phyloP scores from a whole-genome alignment of 768 basidiomycete genomes.

The Boletus subparvulus region DNA sequence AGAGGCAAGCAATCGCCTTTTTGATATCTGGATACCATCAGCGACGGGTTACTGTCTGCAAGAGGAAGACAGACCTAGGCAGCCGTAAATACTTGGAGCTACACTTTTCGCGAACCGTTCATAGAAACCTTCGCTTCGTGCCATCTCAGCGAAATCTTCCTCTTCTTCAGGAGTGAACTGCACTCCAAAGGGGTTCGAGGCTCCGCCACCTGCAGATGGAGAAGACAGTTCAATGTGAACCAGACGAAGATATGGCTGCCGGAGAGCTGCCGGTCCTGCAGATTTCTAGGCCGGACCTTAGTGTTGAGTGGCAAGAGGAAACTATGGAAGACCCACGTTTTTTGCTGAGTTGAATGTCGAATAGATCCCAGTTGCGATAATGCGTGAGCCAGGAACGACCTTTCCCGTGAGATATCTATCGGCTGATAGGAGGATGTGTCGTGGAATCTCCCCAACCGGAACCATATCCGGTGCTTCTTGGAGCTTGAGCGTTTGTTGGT shows the following conservation, averaged over 20 bases:
- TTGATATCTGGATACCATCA: slow-evolving; percentile 77
- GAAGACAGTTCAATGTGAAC: slow-evolving; percentile 90
- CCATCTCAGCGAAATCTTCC: slow-evolving; percentile 92
- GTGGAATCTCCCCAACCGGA: slow-evolving; percentile 94
- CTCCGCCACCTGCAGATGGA: slow-evolving; percentile 66
- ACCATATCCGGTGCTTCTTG: slow-evolving; percentile 99
- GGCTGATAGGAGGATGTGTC: slow-evolving; percentile 90
- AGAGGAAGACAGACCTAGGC: slow-evolving; percentile 58
- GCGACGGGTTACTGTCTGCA: neutral
- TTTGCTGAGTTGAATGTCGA: slow-evolving; percentile 92
- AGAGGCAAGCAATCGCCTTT: slow-evolving; percentile 93
- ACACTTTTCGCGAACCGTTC: slow-evolving; percentile 93
- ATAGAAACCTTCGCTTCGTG: slow-evolving; percentile 84
- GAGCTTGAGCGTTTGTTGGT: slow-evolving; percentile 94
- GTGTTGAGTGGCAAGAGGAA: neutral
- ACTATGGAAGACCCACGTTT: slow-evolving; percentile 51
- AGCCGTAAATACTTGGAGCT: slow-evolving; percentile 96
- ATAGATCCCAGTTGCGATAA: slow-evolving; percentile 94
- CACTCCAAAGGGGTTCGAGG: slow-evolving; percentile 80
- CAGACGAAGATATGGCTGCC: slow-evolving; percentile 92
- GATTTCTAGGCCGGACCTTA: slow-evolving; percentile 52
- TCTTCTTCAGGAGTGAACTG: slow-evolving; percentile 95
- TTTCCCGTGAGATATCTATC: slow-evolving; percentile 90
- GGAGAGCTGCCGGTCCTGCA: slow-evolving; percentile 82
- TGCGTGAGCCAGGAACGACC: slow-evolving; percentile 94